Conservation (phyloP, 805 yeast species). For the Wickerhamiella dianesei region DNA sequence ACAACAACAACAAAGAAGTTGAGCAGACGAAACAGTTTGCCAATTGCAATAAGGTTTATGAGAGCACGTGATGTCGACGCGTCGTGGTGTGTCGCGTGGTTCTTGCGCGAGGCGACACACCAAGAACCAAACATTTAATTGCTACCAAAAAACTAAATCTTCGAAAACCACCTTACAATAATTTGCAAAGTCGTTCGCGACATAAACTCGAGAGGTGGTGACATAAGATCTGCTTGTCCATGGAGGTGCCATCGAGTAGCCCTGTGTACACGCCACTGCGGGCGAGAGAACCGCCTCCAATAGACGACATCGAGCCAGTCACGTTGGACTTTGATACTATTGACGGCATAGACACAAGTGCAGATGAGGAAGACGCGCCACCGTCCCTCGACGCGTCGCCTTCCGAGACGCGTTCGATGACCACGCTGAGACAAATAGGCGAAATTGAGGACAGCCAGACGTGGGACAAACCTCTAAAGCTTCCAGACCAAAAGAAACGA, state of each 20-base stretch:
- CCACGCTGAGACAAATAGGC: constrained; percentile 1
- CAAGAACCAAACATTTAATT: too few relatives aligned
- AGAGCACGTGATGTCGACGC: too few relatives aligned
- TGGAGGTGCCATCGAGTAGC: constrained; percentile 22
- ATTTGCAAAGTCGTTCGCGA: too few relatives aligned
- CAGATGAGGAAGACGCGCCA: neutral
- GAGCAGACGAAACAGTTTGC: too few relatives aligned
- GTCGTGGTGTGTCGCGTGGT: too few relatives aligned
- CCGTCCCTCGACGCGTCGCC: neutral
- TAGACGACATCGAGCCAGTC: neutral
- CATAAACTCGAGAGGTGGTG: too few relatives aligned
- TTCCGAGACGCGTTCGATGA: neutral
- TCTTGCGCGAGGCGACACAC: too few relatives aligned
- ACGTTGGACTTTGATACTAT: neutral
- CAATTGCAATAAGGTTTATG: too few relatives aligned
- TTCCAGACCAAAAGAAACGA: neutral
- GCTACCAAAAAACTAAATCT: too few relatives aligned
- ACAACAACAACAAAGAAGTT: too few relatives aligned
- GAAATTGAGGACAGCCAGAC: constrained; percentile 2
- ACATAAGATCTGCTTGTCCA: too few relatives aligned
- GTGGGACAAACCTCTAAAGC: neutral
- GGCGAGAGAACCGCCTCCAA: constrained; percentile 2
- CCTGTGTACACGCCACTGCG: constrained; percentile 19
- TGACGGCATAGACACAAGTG: neutral
- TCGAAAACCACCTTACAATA: too few relatives aligned